Base-by-base conservation (phyloP, 2,329 filamentous ascomycete genomes). In the Scedosporium apiospermum region DNA sequence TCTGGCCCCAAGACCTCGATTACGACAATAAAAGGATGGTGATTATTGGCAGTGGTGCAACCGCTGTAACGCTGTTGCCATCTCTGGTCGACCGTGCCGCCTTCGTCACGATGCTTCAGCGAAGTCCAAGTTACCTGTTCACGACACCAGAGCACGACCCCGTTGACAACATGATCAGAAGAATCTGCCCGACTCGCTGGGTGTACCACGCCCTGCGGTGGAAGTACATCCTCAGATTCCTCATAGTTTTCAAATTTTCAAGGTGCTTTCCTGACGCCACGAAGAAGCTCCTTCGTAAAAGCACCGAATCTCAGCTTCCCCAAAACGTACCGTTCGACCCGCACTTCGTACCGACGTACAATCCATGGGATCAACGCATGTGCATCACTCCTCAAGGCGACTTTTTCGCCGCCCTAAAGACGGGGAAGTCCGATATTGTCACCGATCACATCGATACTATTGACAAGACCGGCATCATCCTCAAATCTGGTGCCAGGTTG, bases 91-190 rank as follows among this genome's bases (percentile, higher is more conserved):
- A 88, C 53, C 83, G 81, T 46, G 89, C 88, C 4, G 75, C 74
- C 4, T 81, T 83, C 14, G 85, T 92, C 30, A 93, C 89, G 1
- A 91, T 93, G 84, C 80, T 96, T 2, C 91, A 96, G 74, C 85
- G 91, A 63, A 91, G 86, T 57, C 91, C 91, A 0, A 82, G 81
- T 0, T 93, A 90, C 68, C 80, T 93, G 62, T 67, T 88, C 55
- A 76, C 82, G n/a, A 67, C 85, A 1, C 74, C 80, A 0, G 77
- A 79, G 26, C 69, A 69, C 6, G 77, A 77, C 53, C 63, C 65
- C 1, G 57, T 76, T 2, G 72, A 77, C 42, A 70, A 66, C 6
- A 67, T 75, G 1, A 65, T 82, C 3, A 76, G 74, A 9, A 70
- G 70, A 2, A 68, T 78, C 1, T 68, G 87, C n/a, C 82, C 83